A percentile compares a stretch with the other conserved stretches of the same genome.
These are phyloP conservation scores for Neopestalotiopsis rosae DNA, from an alignment of 2,329 filamentous ascomycete genomes.

Conservation along the genomic window DNA sequence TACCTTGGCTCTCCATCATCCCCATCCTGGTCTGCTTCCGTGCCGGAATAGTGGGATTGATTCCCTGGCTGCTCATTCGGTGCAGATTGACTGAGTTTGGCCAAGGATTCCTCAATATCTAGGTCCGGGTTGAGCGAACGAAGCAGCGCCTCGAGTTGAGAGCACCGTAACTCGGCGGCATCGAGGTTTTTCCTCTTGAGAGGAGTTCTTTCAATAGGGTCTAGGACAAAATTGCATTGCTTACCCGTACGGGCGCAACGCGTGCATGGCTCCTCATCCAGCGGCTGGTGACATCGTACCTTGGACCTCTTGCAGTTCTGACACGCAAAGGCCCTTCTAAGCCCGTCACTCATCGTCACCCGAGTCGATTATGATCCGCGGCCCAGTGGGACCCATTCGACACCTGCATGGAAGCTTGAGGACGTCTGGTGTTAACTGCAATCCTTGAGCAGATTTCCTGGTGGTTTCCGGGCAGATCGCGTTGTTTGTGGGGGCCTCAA, in stretches of 20 bases:
- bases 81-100: slow-evolving; percentile 10
- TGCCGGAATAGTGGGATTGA: not conserved
- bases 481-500: too few species aligned
- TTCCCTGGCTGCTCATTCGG: slow-evolving; percentile 1
- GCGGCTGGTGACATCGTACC: slow-evolving; percentile 24
- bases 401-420: too few species aligned
- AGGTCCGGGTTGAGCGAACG: slow-evolving; percentile 33
- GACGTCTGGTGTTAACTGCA: too few species aligned
- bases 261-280: slow-evolving; percentile 27
- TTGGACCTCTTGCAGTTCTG: slow-evolving; percentile 31
- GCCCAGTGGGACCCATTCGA: not conserved
- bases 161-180: slow-evolving; percentile 34
- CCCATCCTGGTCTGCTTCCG: slow-evolving; percentile 17
- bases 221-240: slow-evolving; percentile 36
- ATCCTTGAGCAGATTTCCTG: too few species aligned
- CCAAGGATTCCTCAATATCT: slow-evolving; percentile 29
- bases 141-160: slow-evolving; percentile 33
- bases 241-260: slow-evolving; percentile 37
- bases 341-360: not conserved
- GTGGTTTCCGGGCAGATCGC: too few species aligned
- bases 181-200: slow-evolving; percentile 42
- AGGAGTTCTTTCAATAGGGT: slow-evolving; percentile 39
- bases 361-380: not conserved
- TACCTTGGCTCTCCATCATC: slow-evolving; percentile 18
- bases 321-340: slow-evolving; percentile 19